A percentile compares a stretch with the other conserved stretches of the same genome.
phyloP scores from a whole-genome alignment of 2,329 filamentous ascomycete species.

The Cladobotryum mycophilum region DNA sequence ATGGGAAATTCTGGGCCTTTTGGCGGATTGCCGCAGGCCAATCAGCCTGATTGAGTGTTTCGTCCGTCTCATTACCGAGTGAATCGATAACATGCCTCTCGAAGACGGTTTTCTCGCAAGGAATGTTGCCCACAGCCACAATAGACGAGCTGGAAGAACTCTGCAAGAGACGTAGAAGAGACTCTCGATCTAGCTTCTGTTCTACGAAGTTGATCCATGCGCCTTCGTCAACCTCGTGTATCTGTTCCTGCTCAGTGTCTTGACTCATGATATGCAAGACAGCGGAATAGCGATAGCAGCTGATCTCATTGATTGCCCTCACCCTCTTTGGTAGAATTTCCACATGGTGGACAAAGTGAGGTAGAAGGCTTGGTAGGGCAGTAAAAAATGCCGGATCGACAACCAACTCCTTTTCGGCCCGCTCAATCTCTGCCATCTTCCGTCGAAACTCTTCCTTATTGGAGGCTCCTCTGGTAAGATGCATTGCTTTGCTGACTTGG shows the following conservation, averaged over 20 bases:
- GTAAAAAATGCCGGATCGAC: conserved; percentile 23
- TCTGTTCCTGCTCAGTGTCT: background rate
- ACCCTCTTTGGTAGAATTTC: conserved; percentile 8
- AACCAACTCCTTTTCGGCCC: conserved; percentile 16
- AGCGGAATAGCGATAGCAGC: conserved; percentile 6
- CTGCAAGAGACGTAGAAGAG: conserved; percentile 12
- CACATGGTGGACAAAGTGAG: conserved; percentile 7
- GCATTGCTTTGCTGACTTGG: conserved; percentile 8
- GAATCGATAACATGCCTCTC: conserved; percentile 14
- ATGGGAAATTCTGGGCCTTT: too few species aligned
- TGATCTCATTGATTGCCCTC: conserved; percentile 7
- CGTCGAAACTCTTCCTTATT: conserved; percentile 7
- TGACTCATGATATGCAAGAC: background rate
- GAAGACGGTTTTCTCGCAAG: conserved; percentile 25
- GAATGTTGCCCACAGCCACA: conserved; percentile 20
- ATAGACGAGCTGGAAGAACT: background rate
- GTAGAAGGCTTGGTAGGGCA: conserved; percentile 9
- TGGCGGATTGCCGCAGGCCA: too few species aligned
- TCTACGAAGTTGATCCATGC: conserved; percentile 18
- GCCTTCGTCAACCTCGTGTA: conserved; percentile 6
- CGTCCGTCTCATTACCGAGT: too few species aligned
- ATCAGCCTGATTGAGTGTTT: too few species aligned
- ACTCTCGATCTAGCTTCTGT: conserved; percentile 5
- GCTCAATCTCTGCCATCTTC: conserved; percentile 12
- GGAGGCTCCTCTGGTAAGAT: background rate